phyloP scores from a whole-genome alignment of 1,284 basidiomycete genomes.

The Cerrena zonata region DNA sequence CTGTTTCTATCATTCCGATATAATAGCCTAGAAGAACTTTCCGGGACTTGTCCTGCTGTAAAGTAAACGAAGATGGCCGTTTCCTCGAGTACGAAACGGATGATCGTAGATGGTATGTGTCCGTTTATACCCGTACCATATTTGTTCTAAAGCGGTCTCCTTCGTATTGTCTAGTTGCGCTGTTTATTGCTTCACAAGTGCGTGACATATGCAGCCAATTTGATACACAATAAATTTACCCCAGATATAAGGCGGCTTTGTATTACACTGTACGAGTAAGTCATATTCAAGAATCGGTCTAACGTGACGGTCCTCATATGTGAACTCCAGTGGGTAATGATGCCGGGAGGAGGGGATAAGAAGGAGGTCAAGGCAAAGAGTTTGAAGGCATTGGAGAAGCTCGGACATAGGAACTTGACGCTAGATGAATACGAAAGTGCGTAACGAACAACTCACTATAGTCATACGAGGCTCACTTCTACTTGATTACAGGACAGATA shows the following conservation, averaged over 20 bases:
- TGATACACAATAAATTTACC: constrained; percentile 6
- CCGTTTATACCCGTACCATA: not conserved
- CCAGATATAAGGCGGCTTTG: constrained; percentile 41
- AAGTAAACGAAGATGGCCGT: constrained; percentile 1
- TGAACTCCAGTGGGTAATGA: constrained; percentile 38
- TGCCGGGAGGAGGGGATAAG: constrained; percentile 46
- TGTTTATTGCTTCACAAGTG: constrained; percentile 62
- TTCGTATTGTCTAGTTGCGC: constrained; percentile 37
- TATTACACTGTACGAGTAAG: constrained; percentile 46
- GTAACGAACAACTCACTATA: constrained; percentile 29
- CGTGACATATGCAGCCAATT: too few relatives aligned
- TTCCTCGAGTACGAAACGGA: constrained; percentile 5
- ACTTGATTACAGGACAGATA: constrained; percentile 60
- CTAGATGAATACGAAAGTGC: constrained; percentile 78
- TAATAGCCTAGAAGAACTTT: too few relatives aligned
- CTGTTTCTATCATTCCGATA: too few relatives aligned
- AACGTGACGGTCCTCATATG: not conserved
- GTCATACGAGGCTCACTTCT: too few relatives aligned
- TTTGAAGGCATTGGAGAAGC: constrained; percentile 61
- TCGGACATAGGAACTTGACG: constrained; percentile 68
- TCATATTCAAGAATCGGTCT: constrained; percentile 8
- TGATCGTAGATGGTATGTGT: constrained; percentile 8
- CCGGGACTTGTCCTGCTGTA: too few relatives aligned
- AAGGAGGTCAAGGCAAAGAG: constrained; percentile 66
- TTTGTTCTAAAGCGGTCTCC: not conserved